Percentiles rank a stretch among this genome's conserved stretches.
Conservation (phyloP, 1,284 basidiomycete species). For the Malassezia dermatis region DNA sequence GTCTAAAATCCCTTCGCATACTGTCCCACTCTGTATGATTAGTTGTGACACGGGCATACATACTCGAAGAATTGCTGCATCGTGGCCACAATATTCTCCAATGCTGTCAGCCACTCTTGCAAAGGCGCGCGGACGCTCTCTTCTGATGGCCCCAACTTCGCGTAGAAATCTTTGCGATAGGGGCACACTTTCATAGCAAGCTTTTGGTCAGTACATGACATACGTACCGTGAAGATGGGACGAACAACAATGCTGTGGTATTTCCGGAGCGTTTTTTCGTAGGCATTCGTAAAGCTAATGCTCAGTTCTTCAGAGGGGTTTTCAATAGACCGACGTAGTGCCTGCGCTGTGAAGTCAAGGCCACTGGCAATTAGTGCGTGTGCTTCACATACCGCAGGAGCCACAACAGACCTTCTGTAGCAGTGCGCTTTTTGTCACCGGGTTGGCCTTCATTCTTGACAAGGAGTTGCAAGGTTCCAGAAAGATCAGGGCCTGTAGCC, state of each 20-base stretch:
- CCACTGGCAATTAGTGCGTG: slow-evolving; percentile 53
- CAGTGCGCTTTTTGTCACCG: slow-evolving; percentile 67
- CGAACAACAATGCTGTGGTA: slow-evolving; percentile 81
- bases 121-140: slow-evolving; percentile 64
- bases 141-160: slow-evolving; percentile 66
- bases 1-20: slow-evolving; percentile 34
- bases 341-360: slow-evolving; percentile 78
- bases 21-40: slow-evolving; percentile 22
- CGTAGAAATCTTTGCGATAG: slow-evolving; percentile 77
- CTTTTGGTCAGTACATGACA: slow-evolving; percentile 49
- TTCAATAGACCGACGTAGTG: slow-evolving; percentile 63
- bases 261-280: slow-evolving; percentile 70
- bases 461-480: slow-evolving; percentile 71
- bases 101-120: slow-evolving; percentile 64
- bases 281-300: slow-evolving; percentile 68
- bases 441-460: slow-evolving; percentile 68
- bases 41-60: slow-evolving; percentile 4
- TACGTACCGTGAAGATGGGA: slow-evolving; percentile 59
- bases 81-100: slow-evolving; percentile 61
- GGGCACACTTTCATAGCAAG: slow-evolving; percentile 96
- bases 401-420: slow-evolving; percentile 89
- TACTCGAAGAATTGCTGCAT: slow-evolving; percentile 60
- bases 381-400: slow-evolving; percentile 56
- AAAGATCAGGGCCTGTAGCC: slow-evolving; percentile 55
- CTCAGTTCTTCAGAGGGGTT: slow-evolving; percentile 64